Evolutionary conservation across 2,329 filamentous ascomycete species (phyloP).

Genomic region (Endocalyx cinctus): DNA sequence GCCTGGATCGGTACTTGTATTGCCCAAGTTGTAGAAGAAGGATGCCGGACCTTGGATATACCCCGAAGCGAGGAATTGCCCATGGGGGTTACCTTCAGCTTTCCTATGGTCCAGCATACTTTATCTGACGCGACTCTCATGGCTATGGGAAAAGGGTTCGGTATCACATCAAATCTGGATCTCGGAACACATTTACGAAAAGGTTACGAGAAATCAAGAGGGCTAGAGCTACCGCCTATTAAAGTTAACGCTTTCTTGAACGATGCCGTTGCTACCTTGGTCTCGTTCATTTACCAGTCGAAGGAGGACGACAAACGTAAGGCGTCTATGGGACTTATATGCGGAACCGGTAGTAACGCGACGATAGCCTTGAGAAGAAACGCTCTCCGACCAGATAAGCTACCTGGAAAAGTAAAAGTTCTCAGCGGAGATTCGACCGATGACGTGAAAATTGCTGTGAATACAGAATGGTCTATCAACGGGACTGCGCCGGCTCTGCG

Average conservation of each 20-base stretch:
- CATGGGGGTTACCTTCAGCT: constrained; percentile 66
- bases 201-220: constrained; percentile 52
- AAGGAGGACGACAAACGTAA: constrained; percentile 56
- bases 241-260: constrained; percentile 74
- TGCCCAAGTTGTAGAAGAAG: constrained; percentile 63
- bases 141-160: constrained; percentile 66
- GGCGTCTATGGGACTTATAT: constrained; percentile 74
- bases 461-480: constrained; percentile 81
- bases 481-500: constrained; percentile 66
- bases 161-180: constrained; percentile 55
- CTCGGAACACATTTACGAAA: constrained; percentile 54
- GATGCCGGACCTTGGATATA: constrained; percentile 39
- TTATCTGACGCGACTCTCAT: constrained; percentile 60
- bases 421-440: constrained; percentile 40
- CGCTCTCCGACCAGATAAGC: constrained; percentile 60
- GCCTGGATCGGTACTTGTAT: constrained; percentile 78
- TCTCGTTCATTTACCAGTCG: constrained; percentile 70
- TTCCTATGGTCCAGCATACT: constrained; percentile 62
- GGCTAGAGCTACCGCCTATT: constrained; percentile 54
- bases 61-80: constrained; percentile 44
- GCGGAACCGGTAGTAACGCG: constrained; percentile 77
- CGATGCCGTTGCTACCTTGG: constrained; percentile 73
- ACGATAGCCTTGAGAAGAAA: constrained; percentile 67
- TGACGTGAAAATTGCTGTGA: constrained; percentile 67
- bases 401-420: constrained; percentile 43